A percentile compares a stretch with the other conserved stretches of the same genome.
These are phyloP conservation scores for Meyerozyma elateridarum DNA, from an alignment of 1,139 yeast genomes.

Conservation along the genomic window DNA sequence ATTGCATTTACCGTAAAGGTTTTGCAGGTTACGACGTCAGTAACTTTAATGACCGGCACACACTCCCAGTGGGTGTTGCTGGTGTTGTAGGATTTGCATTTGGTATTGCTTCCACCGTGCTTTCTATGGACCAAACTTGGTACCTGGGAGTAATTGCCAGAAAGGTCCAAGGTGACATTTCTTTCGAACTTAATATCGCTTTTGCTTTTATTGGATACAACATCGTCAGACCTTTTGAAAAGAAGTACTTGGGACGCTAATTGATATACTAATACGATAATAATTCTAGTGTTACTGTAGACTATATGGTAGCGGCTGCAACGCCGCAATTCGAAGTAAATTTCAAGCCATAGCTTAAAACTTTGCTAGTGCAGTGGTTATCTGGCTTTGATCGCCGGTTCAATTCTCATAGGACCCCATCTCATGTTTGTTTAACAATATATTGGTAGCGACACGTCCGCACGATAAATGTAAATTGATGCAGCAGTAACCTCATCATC, in stretches of 20 bases:
- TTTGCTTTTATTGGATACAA: slow-evolving; percentile 23
- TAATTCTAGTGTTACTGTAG: too few species aligned
- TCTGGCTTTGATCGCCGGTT: too few species aligned
- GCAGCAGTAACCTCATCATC: background rate
- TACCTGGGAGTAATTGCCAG: slow-evolving; percentile 25
- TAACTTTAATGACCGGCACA: slow-evolving; percentile 17
- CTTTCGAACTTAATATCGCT: slow-evolving; percentile 23
- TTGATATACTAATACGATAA: too few species aligned
- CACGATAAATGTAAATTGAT: too few species aligned
- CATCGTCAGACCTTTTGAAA: slow-evolving; percentile 24
- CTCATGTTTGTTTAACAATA: too few species aligned
- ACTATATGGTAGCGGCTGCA: too few species aligned
- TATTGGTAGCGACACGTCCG: too few species aligned
- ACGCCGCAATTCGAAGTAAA: too few species aligned
- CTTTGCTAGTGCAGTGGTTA: too few species aligned
- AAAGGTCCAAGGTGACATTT: slow-evolving; percentile 25
- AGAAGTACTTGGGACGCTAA: slow-evolving; percentile 17
- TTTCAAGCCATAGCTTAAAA: too few species aligned
- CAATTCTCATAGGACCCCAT: too few species aligned
- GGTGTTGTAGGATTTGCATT: slow-evolving; percentile 22
- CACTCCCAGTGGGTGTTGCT: slow-evolving; percentile 25
- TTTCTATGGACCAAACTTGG: slow-evolving; percentile 29
- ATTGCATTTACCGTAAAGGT: slow-evolving; percentile 22
- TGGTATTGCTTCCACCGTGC: slow-evolving; percentile 26
- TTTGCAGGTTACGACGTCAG: slow-evolving; percentile 21